Base-by-base conservation (phyloP, 2,329 filamentous ascomycete genomes). In the Botrytis deweyae region DNA sequence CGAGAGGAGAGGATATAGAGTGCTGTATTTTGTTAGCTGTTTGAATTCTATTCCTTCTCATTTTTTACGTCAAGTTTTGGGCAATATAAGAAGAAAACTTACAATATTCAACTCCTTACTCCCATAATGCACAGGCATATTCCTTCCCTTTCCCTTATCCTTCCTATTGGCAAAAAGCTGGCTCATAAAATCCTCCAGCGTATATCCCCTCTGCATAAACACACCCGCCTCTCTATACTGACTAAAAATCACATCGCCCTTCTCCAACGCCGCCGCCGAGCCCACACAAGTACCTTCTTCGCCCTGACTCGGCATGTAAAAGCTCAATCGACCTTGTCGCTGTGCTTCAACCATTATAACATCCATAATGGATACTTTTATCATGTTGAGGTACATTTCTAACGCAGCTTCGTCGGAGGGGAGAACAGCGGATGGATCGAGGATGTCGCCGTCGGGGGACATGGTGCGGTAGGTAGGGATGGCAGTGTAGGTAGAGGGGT, bases 321-420 rank as follows among this genome's bases (percentile, higher is more conserved):
- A 99, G 70, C 77, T 79, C 33, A 82, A 55, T 38, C 81, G 77
- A 18, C 81, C 81, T 83, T 99, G 96, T 64, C 96, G 88, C 83
- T 99, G 96, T 0, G 96, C 95, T 80, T 99, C 96, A 80, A 97
- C 98, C 95, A 98, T 98, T 81, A 98, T 93, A 72, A 97, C 83
- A 81, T 99, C 96, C 94, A 99, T 96, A 78, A 98, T 92, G 73
- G 92, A 90, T 16, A 91, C 85, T 52, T 86, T 87, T 16, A 92
- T 79, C 90, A 92, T 92, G 78, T 90, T 88, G 74, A 84, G 87
- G 82, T 81, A 81, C 78, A 81, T 79, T 46, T 77, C 66, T n/a
- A 81, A 72, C 1, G 77, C 78, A 7, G 80, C 68, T 9, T 74
- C 46, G 52, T 80, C 76, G 2, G 80, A 75, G 1, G 76, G 91